These are phyloP conservation scores for Fusarium albidum DNA, from an alignment of 2,329 filamentous ascomycete genomes.

Conservation along the genomic window DNA sequence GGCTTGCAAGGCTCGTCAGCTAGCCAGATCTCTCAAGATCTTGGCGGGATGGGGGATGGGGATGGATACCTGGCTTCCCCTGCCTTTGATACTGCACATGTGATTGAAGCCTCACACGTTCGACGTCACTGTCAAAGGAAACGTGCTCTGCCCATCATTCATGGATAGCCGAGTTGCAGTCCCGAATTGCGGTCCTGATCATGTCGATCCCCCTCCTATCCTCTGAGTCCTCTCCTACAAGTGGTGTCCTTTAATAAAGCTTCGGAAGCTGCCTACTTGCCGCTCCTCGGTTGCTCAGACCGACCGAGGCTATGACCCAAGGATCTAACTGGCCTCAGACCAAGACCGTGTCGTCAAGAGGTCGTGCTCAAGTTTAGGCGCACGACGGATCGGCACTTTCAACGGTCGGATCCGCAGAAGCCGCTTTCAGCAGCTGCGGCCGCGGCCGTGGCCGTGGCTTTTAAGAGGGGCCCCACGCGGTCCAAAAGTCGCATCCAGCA, in stretches of 20 bases:
- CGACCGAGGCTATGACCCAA: constrained; percentile 11
- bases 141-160: background rate
- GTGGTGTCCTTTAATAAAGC: too few relatives aligned
- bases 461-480: background rate
- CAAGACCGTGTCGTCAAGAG: constrained; percentile 1
- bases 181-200: background rate
- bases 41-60: constrained; percentile 3
- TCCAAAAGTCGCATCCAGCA: background rate
- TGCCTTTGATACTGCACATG: constrained; percentile 3
- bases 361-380: constrained; percentile 3
- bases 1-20: background rate
- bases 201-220: too few relatives aligned
- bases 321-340: constrained; percentile 3
- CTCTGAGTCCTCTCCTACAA: too few relatives aligned
- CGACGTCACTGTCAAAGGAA: background rate
- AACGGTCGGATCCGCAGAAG: constrained; percentile 11
- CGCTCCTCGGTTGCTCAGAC: background rate
- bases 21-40: background rate
- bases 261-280: too few relatives aligned
- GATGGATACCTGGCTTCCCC: too few relatives aligned
- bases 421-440: constrained; percentile 15
- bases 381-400: constrained; percentile 3
- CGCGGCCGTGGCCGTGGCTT: too few relatives aligned
- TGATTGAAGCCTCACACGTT: constrained; percentile 18
- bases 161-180: background rate